These are phyloP conservation scores for Talaromyces sp. DNA, from an alignment of 2,329 filamentous ascomycete genomes.

Conservation along the genomic window DNA sequence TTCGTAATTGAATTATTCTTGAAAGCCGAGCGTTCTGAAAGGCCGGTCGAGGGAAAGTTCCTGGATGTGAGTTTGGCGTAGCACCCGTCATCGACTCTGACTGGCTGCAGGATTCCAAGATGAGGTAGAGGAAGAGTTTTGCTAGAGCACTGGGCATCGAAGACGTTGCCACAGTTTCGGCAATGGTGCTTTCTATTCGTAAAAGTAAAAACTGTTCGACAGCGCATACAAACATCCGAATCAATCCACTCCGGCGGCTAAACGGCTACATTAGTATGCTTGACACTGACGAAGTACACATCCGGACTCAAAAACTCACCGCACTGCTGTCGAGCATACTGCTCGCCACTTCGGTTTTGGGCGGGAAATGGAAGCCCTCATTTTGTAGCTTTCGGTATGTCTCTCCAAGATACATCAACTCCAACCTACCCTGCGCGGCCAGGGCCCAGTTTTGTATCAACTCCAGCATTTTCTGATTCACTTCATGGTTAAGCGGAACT, in stretches of 20 bases:
- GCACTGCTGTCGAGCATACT: conserved; percentile 98
- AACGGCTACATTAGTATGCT: background rate
- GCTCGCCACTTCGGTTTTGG: conserved; percentile 78
- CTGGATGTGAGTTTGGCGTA: conserved; percentile 83
- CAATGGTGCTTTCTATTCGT: conserved; percentile 99
- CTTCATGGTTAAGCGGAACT: conserved; percentile 71
- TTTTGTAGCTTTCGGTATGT: conserved; percentile 76
- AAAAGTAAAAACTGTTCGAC: conserved; percentile 89
- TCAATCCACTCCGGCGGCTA: conserved; percentile 96
- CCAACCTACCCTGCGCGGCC: conserved; percentile 77
- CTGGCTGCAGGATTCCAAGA: conserved; percentile 83
- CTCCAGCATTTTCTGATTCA: conserved; percentile 85
- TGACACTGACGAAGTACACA: background rate
- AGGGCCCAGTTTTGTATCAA: conserved; percentile 90
- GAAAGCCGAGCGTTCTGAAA: conserved; percentile 35
- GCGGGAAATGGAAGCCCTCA: conserved; percentile 86
- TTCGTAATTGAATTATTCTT: conserved; percentile 54
- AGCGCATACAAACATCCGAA: conserved; percentile 98
- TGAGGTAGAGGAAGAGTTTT: conserved; percentile 86
- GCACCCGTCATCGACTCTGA: conserved; percentile 94
- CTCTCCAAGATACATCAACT: conserved; percentile 80
- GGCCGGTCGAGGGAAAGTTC: conserved; percentile 38
- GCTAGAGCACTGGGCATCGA: conserved; percentile 89
- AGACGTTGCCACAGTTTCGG: conserved; percentile 95
- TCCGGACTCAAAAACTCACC: conserved; percentile 49